These are phyloP conservation scores for Colletotrichum eleusines DNA, from an alignment of 2,329 filamentous ascomycete species.

Conservation along the genomic window DNA sequence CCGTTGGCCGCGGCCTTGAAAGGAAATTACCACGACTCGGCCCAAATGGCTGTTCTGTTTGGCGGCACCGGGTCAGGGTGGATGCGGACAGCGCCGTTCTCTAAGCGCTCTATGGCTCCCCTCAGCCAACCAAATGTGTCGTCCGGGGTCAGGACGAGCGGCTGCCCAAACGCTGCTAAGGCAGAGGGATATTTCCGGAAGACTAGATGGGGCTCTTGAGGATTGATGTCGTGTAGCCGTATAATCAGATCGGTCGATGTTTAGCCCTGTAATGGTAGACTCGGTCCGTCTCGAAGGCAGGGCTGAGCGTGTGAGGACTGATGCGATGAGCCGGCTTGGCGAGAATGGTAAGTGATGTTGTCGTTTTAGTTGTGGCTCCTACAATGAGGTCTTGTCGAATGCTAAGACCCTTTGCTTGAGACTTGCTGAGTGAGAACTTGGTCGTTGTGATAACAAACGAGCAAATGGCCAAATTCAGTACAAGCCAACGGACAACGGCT, in stretches of 20 bases:
- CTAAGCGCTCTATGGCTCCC: constrained; percentile 41
- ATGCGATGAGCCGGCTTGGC: constrained; percentile 25
- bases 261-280: constrained; percentile 12
- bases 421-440: constrained; percentile 32
- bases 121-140: constrained; percentile 42
- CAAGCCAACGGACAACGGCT: constrained; percentile 24
- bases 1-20: constrained; percentile 38
- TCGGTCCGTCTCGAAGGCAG: constrained; percentile 17
- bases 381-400: constrained; percentile 26
- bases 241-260: constrained; percentile 6
- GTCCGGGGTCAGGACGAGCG: constrained; percentile 42
- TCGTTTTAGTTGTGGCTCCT: constrained; percentile 22
- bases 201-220: constrained; percentile 18
- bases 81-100: constrained; percentile 31
- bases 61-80: constrained; percentile 27
- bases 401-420: constrained; percentile 26
- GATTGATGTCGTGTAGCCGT: constrained; percentile 25
- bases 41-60: constrained; percentile 35
- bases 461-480: constrained; percentile 21
- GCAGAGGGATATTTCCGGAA: constrained; percentile 38
- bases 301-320: background rate
- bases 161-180: constrained; percentile 43
- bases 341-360: constrained; percentile 7
- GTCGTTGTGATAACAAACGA: constrained; percentile 26
- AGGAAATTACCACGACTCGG: constrained; percentile 29